Percentiles rank a stretch among this genome's conserved stretches.
phyloP scores from a whole-genome alignment of 805 yeast genomes.

The Nakazawaea siamensis region DNA sequence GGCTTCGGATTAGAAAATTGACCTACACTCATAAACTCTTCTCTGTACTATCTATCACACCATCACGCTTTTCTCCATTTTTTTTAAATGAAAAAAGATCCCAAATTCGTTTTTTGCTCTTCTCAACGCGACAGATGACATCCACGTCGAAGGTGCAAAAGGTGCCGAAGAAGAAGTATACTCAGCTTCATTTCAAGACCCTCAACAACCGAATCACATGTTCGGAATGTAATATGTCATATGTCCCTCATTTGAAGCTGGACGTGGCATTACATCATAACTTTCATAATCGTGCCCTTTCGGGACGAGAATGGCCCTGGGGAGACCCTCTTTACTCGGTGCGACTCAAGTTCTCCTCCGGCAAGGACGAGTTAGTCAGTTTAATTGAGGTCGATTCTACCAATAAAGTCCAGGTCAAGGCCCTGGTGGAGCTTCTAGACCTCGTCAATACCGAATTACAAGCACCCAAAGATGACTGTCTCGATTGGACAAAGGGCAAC shows the following conservation, averaged over 20 bases:
- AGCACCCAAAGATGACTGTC: constrained; percentile 34
- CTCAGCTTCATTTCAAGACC: constrained; percentile 15
- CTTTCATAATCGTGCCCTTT: constrained; percentile 40
- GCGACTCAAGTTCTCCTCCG: constrained; percentile 1
- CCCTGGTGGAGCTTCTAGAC: constrained; percentile 32
- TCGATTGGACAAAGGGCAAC: constrained; percentile 16
- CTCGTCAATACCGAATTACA: constrained; percentile 53
- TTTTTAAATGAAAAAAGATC: background rate
- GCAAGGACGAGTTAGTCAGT: constrained; percentile 9
- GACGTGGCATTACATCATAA: constrained; percentile 41
- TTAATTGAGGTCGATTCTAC: constrained; percentile 28
- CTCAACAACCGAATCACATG: constrained; percentile 26
- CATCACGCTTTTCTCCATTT: no score
- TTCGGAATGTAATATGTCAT: constrained; percentile 46
- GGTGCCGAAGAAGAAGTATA: no score
- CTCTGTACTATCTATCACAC: no score
- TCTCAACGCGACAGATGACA: no score
- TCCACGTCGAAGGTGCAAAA: no score
- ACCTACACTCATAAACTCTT: background rate
- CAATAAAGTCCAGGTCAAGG: constrained; percentile 22
- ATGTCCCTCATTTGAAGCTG: constrained; percentile 26
- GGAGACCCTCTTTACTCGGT: constrained; percentile 24
- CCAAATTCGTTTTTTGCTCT: background rate
- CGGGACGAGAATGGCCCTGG: constrained; percentile 42
- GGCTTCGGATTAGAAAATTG: constrained; percentile 23